These are phyloP conservation scores for Fusarium sp. DNA, from an alignment of 2,329 filamentous ascomycete species.

Conservation along the genomic window DNA sequence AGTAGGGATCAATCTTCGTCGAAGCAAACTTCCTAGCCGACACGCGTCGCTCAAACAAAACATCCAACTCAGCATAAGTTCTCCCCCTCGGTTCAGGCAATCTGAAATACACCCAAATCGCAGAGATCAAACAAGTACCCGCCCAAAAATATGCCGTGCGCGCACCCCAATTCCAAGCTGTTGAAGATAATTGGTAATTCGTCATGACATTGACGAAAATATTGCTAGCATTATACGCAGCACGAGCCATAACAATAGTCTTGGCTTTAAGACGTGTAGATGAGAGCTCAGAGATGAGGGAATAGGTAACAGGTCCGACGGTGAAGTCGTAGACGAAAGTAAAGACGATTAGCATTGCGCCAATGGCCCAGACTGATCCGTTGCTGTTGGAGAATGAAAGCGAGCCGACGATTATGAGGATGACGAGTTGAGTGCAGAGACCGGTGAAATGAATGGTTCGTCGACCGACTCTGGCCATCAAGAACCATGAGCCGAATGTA, in stretches of 20 bases:
- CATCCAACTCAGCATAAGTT: conserved; percentile 58
- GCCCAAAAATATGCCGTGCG: conserved; percentile 61
- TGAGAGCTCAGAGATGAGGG: conserved; percentile 63
- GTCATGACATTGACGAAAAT: conserved; percentile 63
- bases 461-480: conserved; percentile 62
- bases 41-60: conserved; percentile 55
- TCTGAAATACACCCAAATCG: conserved; percentile 61
- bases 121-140: conserved; percentile 59
- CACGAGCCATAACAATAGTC: conserved; percentile 64
- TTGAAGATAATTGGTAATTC: conserved; percentile 60
- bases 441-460: conserved; percentile 62
- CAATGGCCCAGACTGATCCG: conserved; percentile 56
- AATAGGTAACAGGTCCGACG: conserved; percentile 65
- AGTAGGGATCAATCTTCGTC: conserved; percentile 55
- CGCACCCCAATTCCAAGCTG: conserved; percentile 61
- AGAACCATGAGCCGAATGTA: conserved; percentile 62
- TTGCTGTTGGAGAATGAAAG: conserved; percentile 52
- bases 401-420: conserved; percentile 56
- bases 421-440: conserved; percentile 52
- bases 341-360: conserved; percentile 61
- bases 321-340: conserved; percentile 66
- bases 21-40: conserved; percentile 55
- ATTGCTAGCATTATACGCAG: conserved; percentile 57
- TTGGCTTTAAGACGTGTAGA: conserved; percentile 65
- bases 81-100: conserved; percentile 65